A percentile compares a stretch with the other conserved stretches of the same genome.
phyloP scores from a whole-genome alignment of 495 filamentous ascomycete genomes.

The Aspergillus incahuasiensis region DNA sequence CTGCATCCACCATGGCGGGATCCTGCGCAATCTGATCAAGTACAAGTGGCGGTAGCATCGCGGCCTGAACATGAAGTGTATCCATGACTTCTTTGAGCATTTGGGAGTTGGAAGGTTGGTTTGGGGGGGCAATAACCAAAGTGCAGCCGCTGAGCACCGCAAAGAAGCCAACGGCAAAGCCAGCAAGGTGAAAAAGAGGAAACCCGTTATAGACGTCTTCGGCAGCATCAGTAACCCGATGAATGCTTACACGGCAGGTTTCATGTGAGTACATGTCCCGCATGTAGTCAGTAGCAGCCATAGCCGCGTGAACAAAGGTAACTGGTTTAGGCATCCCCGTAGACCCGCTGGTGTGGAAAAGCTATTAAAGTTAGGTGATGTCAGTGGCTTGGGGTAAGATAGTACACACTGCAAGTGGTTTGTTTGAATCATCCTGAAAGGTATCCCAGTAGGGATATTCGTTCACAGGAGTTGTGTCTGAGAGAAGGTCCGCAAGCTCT shows the following conservation, averaged over 20 bases:
- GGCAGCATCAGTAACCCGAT: neutral
- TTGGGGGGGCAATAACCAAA: constrained; percentile 2
- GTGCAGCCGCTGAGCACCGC: constrained; percentile 1
- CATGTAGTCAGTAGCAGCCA: constrained; percentile 2
- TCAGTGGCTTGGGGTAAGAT: neutral
- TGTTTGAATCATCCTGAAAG: neutral
- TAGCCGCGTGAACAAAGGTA: constrained; percentile 7
- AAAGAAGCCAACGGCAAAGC: neutral
- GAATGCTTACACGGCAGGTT: neutral
- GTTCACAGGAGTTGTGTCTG: neutral
- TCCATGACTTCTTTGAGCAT: constrained; percentile 1
- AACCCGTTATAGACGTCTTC: neutral
- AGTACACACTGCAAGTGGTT: neutral
- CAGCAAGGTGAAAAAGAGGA: constrained; percentile 16
- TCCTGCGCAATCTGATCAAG: constrained; percentile 15
- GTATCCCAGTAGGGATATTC: constrained; percentile 9
- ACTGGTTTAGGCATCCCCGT: constrained; percentile 39
- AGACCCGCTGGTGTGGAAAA: constrained; percentile 38
- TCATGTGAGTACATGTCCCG: neutral
- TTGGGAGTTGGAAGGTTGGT: constrained; percentile 1
- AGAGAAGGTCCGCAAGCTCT: constrained; percentile 5
- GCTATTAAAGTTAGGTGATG: neutral
- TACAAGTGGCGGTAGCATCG: constrained; percentile 15
- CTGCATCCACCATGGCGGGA: neutral
- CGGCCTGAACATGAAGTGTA: neutral